Base-by-base conservation (phyloP, 208 protist genomes). In the Trypanosoma caninum region DNA sequence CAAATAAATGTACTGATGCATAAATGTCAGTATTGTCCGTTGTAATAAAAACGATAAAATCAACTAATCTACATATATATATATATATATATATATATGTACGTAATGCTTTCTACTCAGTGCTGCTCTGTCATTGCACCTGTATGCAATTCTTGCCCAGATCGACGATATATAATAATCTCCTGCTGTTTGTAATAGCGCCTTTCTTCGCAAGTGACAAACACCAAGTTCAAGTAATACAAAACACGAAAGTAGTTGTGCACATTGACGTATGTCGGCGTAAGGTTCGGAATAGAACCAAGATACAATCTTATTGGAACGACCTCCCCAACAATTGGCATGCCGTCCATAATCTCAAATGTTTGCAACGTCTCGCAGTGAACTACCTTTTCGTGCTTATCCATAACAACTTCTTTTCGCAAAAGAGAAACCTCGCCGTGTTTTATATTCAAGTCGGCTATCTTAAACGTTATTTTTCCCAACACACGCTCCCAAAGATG, bases 321-420 rank as follows among this genome's bases (percentile, higher is more conserved):
- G 18, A 96, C 83, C 59, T 97, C 91, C 2, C 89, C 89, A 11
- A 85, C 78, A 59, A 95, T 89, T 22, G 91, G 91, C 0, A 79
- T 84, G 38, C 91, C 91, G 59, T 97, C 91, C 87, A 97, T 95
- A 25, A 97, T 80, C 59, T 97, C 91, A 64, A 91, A 94, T 61
- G 85, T 89, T 65, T 90, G 83, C 56, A 97, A 65, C 30, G 80
- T 89, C 59, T 97, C 87, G 18, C 69, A 69, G 33, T 94, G 74
- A 65, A 79, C 62, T 23, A 59, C 35, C 20, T 90, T 76, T n/a
- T 27, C 22, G 33, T 38, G 35, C 25, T 77, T 74, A 10, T 54
- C 28, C 35, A 46, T 52, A 44, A 85, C 46, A 35, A 66, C 86
- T 60, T 96, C 87, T 60, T 89, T 90, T 14, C 86, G 78, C 31